Evolutionary conservation across 1,284 basidiomycete genomes (phyloP), one percentile per base, ranked within the genome.

Genomic region (Tilletia indica): DNA sequence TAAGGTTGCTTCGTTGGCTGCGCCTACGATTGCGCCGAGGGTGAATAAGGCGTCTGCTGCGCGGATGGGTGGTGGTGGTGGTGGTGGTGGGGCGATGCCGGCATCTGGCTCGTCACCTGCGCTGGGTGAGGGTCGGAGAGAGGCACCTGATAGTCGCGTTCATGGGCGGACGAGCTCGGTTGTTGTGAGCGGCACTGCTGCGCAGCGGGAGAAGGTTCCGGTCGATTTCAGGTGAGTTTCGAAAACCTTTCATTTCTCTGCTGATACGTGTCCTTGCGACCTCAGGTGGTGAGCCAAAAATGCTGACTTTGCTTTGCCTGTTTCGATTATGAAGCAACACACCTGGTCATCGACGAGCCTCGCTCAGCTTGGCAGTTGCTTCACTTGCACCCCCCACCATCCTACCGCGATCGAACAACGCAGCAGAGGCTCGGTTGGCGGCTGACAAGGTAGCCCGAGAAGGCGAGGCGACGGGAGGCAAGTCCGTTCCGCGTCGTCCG

Each of bases 11-110:
- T 75, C 77, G 4, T 70, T 79, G 3, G 70, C 70, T 11, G 69
- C 74, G 5, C 79, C 79, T 1, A 34, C 54, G 2, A 39, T 80
- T 0, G 48, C 68, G 1, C 79, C 79, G 4, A 58, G 79, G 12
- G 48, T 69, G 58, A 80, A 79, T 54, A 54, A 47, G 36, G 66
- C 70, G 4, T 16, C 66, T 31, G 58, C 66, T 8, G 63, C 63
- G 36, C 61, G 69, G 21, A 42, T 49, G 19, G 69, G 69, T 31
- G 47, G 39, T 9, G 36, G 69, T 4, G n/a, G 58, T 21, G 21
- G 21, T 31, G 12, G 47, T 9, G 56, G 25, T 67, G 42, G 31
- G 31, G 56, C 12, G n/a, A 25, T 9, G 56, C 19, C 56, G 58
- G n/a, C 58, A 19, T 58, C 3, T 48, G 21, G 49, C 47, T 12